Percentiles rank a stretch among this genome's conserved stretches.
Evolutionary conservation across 2,329 filamentous ascomycete species (phyloP).

Genomic region (Colletotrichum aenigma): DNA sequence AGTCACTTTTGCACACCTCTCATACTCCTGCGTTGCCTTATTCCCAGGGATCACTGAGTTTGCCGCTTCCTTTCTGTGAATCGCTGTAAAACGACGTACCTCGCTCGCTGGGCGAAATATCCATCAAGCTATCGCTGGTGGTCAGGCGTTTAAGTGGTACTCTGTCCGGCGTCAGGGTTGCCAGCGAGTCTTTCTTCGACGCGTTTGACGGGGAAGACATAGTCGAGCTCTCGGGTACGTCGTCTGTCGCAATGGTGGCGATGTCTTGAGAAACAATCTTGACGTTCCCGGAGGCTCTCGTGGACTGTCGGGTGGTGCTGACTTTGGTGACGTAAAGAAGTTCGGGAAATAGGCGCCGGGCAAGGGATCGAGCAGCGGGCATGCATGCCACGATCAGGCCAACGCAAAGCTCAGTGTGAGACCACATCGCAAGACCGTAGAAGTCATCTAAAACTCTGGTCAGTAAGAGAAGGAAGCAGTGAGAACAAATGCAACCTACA

Average conservation of each 20-base stretch:
- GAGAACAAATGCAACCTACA: conserved; percentile 35
- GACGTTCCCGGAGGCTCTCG: conserved; percentile 3
- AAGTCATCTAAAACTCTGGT: conserved; percentile 30
- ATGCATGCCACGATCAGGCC: conserved; percentile 9
- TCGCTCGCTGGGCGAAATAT: background rate
- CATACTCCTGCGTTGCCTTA: background rate
- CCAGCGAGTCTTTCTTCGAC: conserved; percentile 26
- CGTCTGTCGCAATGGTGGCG: background rate
- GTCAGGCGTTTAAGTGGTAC: background rate
- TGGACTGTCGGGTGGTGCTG: background rate
- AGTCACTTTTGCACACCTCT: background rate
- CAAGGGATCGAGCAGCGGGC: conserved; percentile 5
- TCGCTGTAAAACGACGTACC: background rate
- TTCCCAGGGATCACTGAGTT: background rate
- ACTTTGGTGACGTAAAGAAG: conserved; percentile 4
- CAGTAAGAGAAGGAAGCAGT: conserved; percentile 40
- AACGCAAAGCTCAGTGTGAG: conserved; percentile 4
- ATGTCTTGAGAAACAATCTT: conserved; percentile 14
- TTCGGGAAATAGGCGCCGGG: conserved; percentile 4
- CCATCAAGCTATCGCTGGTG: background rate
- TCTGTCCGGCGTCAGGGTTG: conserved; percentile 24
- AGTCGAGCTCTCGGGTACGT: background rate
- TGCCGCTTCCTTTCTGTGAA: background rate
- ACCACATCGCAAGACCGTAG: conserved; percentile 35
- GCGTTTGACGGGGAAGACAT: background rate